Percentiles rank a stretch among this genome's conserved stretches.
Conservation (phyloP, 495 filamentous ascomycete species). For the Durotheca rogersii region DNA sequence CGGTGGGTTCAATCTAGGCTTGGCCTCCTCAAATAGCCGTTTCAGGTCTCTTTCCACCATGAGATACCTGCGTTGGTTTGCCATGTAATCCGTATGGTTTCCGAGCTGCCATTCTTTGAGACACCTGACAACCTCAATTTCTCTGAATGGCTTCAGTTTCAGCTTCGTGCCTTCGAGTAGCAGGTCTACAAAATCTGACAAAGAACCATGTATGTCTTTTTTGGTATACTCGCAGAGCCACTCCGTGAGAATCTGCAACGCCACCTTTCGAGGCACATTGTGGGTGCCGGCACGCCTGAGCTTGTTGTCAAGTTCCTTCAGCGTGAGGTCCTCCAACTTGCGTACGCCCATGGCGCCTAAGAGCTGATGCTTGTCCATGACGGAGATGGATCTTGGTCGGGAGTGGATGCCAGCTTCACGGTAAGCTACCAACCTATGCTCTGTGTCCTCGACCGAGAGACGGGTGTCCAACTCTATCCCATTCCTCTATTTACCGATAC, state of each 20-base stretch:
- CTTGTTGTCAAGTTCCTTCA: constrained; percentile 22
- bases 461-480: too few relatives aligned
- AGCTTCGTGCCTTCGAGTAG: constrained; percentile 10
- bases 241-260: constrained; percentile 28
- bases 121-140: constrained; percentile 18
- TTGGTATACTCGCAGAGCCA: constrained; percentile 41
- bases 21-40: constrained; percentile 2
- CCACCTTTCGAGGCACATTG: constrained; percentile 4
- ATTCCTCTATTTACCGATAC: constrained; percentile 5
- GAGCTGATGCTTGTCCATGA: constrained; percentile 11
- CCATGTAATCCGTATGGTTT: constrained; percentile 16
- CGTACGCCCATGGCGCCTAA: background rate
- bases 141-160: constrained; percentile 5
- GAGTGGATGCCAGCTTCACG: background rate
- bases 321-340: constrained; percentile 16
- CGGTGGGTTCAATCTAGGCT: background rate
- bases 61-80: constrained; percentile 29
- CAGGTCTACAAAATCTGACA: constrained; percentile 21
- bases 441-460: too few relatives aligned
- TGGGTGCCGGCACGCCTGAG: constrained; percentile 5
- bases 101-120: constrained; percentile 35
- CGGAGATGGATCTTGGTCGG: background rate
- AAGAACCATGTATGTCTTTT: constrained; percentile 26
- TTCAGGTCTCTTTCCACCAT: constrained; percentile 29
- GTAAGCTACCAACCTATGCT: background rate